phyloP scores from a whole-genome alignment of 371 early-diverging fungal species.

The Amoeboaphelidium protococcarum region DNA sequence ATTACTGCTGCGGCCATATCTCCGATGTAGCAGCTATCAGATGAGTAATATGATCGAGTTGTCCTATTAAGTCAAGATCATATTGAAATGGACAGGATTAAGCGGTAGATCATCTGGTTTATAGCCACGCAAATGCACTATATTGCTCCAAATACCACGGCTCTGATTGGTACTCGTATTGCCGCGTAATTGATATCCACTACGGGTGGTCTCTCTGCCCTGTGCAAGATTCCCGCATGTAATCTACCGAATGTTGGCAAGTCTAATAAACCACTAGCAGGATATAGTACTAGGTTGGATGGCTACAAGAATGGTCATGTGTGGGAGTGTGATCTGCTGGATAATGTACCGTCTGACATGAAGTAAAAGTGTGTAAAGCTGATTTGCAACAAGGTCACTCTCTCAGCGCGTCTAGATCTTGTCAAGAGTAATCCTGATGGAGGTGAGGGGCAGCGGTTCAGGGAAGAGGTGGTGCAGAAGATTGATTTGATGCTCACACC shows the following conservation, averaged over 20 bases:
- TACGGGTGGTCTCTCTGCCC: background rate
- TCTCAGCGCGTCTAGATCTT: background rate
- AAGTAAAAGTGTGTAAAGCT: background rate
- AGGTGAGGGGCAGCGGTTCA: background rate
- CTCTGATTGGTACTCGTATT: background rate
- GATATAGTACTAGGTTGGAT: background rate
- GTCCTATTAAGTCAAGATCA: background rate
- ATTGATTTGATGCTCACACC: background rate
- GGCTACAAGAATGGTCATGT: background rate
- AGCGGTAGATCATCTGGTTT: background rate
- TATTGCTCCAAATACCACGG: background rate
- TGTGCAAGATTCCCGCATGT: background rate
- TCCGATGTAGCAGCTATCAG: background rate
- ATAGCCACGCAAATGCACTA: background rate
- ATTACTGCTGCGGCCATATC: background rate
- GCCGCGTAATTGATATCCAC: background rate
- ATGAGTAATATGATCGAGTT: background rate
- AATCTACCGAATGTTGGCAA: background rate
- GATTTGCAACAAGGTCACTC: background rate
- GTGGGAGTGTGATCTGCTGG: background rate
- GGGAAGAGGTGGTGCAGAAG: background rate
- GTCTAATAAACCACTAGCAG: background rate
- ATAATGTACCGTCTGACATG: background rate
- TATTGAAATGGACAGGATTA: too few species aligned
- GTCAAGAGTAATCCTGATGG: background rate